Percentiles rank a stretch among this genome's conserved stretches.
Conservation (phyloP, 129 eudicot species). For the Saussurea involucrata region DNA sequence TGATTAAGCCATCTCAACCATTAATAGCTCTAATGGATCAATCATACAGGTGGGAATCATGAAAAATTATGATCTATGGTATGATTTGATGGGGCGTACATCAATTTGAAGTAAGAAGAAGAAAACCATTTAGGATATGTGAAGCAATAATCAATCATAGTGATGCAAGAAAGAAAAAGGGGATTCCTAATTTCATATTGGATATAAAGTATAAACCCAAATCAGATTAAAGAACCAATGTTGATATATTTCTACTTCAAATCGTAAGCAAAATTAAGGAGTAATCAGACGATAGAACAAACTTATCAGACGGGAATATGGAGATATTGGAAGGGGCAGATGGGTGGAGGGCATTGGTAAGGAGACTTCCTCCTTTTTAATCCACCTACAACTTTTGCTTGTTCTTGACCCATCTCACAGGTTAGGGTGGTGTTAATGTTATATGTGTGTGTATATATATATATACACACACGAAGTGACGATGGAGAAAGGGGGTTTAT, state of each 20-base stretch:
- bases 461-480: too few relatives aligned
- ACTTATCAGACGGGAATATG: constrained; percentile 83
- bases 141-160: constrained; percentile 6
- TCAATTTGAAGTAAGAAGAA: neutral
- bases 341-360: too few relatives aligned
- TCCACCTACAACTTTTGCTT: too few relatives aligned
- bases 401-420: too few relatives aligned
- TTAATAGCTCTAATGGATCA: neutral
- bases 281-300: neutral
- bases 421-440: too few relatives aligned
- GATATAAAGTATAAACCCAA: constrained; percentile 7
- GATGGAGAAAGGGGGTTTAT: too few relatives aligned
- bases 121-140: neutral
- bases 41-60: constrained; percentile 11
- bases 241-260: neutral
- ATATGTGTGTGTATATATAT: too few relatives aligned
- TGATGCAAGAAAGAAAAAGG: neutral
- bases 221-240: constrained; percentile 47
- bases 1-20: neutral
- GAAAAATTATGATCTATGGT: neutral
- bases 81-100: constrained; percentile 31
- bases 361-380: too few relatives aligned
- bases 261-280: neutral
- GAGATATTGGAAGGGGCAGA: constrained; percentile 37
- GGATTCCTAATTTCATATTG: constrained; percentile 1